phyloP scores from a whole-genome alignment of 495 filamentous ascomycete species.

The Talaromyces wortmannii region DNA sequence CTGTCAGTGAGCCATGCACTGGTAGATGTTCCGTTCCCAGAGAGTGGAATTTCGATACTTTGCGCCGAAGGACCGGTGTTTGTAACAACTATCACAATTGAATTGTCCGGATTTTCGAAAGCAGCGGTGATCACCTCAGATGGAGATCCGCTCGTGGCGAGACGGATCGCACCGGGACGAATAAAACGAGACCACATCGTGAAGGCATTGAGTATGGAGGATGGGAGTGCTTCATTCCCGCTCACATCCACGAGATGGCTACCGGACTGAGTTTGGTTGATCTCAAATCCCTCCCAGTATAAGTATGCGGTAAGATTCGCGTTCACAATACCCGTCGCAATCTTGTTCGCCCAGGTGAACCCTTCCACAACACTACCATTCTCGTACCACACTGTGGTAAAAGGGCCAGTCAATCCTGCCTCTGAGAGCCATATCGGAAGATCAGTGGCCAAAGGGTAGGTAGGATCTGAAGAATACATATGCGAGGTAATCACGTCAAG shows the following conservation, averaged over 20 bases:
- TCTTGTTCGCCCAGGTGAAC: slow-evolving; percentile 47
- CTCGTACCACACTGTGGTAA: slow-evolving; percentile 42
- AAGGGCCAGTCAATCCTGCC: slow-evolving; percentile 38
- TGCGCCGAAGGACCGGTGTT: slow-evolving; percentile 22
- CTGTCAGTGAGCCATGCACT: background rate
- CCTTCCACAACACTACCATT: slow-evolving; percentile 41
- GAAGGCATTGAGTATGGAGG: slow-evolving; percentile 35
- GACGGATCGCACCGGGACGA: slow-evolving; percentile 33
- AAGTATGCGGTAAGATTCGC: slow-evolving; percentile 41
- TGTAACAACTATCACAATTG: slow-evolving; percentile 31
- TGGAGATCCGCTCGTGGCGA: slow-evolving; percentile 23
- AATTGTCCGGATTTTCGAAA: slow-evolving; percentile 39
- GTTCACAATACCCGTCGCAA: slow-evolving; percentile 33
- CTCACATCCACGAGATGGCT: slow-evolving; percentile 1
- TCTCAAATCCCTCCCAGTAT: slow-evolving; percentile 30
- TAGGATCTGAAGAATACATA: slow-evolving; percentile 34
- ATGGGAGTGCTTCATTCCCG: background rate
- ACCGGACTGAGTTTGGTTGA: slow-evolving; percentile 3
- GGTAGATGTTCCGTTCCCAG: background rate
- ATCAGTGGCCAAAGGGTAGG: slow-evolving; percentile 27
- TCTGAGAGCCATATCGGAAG: slow-evolving; percentile 45
- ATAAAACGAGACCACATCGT: slow-evolving; percentile 37
- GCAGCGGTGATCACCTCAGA: slow-evolving; percentile 28
- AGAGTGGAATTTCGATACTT: background rate
- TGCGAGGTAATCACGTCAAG: slow-evolving; percentile 41